Evolutionary conservation across 2,329 filamentous ascomycete species (phyloP).

Genomic region (Dothidotthia symphoricarpi): DNA sequence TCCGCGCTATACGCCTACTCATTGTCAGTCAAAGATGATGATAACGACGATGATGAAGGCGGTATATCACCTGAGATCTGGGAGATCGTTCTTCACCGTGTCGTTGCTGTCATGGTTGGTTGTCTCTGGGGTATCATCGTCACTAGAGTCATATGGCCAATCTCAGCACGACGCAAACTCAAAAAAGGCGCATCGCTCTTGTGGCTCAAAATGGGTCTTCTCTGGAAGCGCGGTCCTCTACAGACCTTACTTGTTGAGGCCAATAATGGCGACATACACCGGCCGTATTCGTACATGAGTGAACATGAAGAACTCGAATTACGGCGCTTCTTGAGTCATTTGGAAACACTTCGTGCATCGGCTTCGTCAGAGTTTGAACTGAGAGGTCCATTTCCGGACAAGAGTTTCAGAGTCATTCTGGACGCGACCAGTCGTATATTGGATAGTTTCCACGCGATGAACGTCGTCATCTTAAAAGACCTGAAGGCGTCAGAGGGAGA

Average conservation of each 20-base stretch:
- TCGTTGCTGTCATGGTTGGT: constrained; percentile 80
- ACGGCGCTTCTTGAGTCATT: constrained; percentile 71
- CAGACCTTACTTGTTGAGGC: constrained; percentile 60
- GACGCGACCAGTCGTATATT: constrained; percentile 79
- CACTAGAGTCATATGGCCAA: constrained; percentile 88
- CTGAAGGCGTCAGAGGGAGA: constrained; percentile 74
- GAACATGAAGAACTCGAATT: constrained; percentile 85
- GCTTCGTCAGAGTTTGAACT: constrained; percentile 88
- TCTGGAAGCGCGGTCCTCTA: constrained; percentile 92
- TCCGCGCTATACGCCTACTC: constrained; percentile 93
- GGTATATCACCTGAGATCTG: constrained; percentile 79
- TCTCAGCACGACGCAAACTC: constrained; percentile 82
- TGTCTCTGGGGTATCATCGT: constrained; percentile 91
- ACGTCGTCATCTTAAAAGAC: constrained; percentile 82
- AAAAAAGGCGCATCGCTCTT: constrained; percentile 87
- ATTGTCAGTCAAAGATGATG: constrained; percentile 73
- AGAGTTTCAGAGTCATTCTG: constrained; percentile 71
- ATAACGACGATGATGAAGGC: constrained; percentile 80
- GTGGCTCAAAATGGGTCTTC: constrained; percentile 90
- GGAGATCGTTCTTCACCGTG: constrained; percentile 83
- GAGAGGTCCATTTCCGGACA: constrained; percentile 78
- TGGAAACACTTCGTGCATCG: constrained; percentile 70
- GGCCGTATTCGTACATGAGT: constrained; percentile 68
- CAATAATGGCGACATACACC: constrained; percentile 23
- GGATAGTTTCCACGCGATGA: constrained; percentile 95